These are phyloP conservation scores for Williopsis jadinii DNA, from an alignment of 1,139 yeast genomes.

Conservation along the genomic window DNA sequence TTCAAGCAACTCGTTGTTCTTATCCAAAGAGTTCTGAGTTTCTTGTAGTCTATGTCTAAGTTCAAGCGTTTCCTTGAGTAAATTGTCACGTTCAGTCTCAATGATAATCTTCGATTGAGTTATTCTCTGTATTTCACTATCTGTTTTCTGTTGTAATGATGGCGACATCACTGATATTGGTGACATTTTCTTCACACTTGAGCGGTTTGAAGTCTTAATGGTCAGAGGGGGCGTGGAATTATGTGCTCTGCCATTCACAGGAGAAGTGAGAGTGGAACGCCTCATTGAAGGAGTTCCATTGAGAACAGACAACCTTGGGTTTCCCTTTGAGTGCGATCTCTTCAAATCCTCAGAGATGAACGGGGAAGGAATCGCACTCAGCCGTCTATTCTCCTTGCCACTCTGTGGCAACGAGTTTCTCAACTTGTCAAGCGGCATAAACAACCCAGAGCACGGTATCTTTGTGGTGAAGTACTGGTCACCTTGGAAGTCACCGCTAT, in stretches of 20 bases:
- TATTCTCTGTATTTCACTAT: conserved; percentile 14
- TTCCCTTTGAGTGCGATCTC: neutral
- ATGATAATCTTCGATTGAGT: conserved; percentile 13
- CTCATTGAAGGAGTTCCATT: neutral
- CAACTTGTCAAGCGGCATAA: conserved; percentile 63
- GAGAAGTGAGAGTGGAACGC: neutral
- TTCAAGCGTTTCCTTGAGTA: conserved; percentile 8
- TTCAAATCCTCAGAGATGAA: neutral
- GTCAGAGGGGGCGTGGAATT: conserved; percentile 9
- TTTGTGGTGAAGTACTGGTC: conserved; percentile 54
- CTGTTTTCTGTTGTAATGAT: conserved; percentile 7
- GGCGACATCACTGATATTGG: conserved; percentile 1
- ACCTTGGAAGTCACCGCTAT: conserved; percentile 67
- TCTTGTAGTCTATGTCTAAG: conserved; percentile 9
- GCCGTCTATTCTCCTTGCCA: conserved; percentile 2
- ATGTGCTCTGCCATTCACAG: conserved; percentile 1
- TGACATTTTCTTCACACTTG: neutral
- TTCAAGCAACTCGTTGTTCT: conserved; percentile 7
- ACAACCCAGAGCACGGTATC: conserved; percentile 63
- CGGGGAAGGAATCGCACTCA: conserved; percentile 13
- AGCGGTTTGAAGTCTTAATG: neutral
- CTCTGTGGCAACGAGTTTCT: conserved; percentile 1
- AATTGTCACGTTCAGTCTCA: conserved; percentile 16
- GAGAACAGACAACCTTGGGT: neutral
- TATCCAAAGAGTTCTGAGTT: conserved; percentile 7